Evolutionary conservation across 1,139 yeast genomes (phyloP).

Genomic region (Debaryomyces coudertii): DNA sequence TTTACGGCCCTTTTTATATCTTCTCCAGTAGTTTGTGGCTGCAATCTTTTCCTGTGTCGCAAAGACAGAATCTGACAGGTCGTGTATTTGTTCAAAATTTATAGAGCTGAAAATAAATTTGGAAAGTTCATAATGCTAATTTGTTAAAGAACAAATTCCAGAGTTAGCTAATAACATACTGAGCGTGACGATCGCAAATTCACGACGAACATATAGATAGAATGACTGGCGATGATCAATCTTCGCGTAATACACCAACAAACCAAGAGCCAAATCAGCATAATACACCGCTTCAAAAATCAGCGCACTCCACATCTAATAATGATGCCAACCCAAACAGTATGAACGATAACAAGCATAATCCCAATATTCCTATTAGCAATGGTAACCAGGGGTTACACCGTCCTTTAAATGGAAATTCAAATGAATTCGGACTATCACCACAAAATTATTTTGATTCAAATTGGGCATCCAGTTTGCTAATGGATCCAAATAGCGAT

Average conservation of each 20-base stretch:
- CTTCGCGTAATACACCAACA: not conserved
- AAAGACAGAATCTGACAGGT: slow-evolving; percentile 1
- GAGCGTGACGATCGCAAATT: not conserved
- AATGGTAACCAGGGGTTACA: not conserved
- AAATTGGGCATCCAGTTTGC: slow-evolving; percentile 43
- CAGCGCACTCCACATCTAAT: slow-evolving; percentile 1
- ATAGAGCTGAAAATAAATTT: not conserved
- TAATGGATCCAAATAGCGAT: slow-evolving; percentile 42
- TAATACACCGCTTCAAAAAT: not conserved
- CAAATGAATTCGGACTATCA: slow-evolving; percentile 20
- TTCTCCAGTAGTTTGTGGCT: slow-evolving; percentile 1
- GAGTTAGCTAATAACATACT: not conserved
- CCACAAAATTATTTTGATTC: slow-evolving; percentile 48
- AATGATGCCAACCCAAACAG: not conserved
- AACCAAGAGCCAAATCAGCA: slow-evolving; percentile 1
- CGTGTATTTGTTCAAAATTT: not conserved
- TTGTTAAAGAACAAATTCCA: not conserved
- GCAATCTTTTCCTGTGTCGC: slow-evolving; percentile 4
- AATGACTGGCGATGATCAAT: slow-evolving; percentile 9
- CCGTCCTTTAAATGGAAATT: not conserved
- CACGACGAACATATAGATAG: not conserved
- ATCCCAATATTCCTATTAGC: not conserved
- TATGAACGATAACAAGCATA: not conserved
- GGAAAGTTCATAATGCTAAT: not conserved
- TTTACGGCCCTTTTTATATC: not conserved